Base-by-base conservation (phyloP, 306 rosid species). In the Potentilla sterilis region DNA sequence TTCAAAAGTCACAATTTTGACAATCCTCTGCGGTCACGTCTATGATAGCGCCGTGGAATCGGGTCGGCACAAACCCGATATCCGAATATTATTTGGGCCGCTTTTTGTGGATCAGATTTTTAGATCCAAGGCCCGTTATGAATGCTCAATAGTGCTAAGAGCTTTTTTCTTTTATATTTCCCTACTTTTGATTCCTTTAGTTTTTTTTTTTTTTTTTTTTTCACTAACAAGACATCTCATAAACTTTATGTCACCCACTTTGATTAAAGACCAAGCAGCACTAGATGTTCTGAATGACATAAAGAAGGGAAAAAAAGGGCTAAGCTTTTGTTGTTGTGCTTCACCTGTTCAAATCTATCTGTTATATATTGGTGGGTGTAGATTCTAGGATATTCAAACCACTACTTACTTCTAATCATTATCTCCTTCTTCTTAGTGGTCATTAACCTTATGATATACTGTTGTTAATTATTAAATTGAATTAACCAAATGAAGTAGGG, bases 361-460 rank as follows among this genome's bases (percentile, higher is more conserved):
- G 42, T 57, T 57, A 57, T n/a, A n/a, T n/a, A n/a, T 73, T 73
- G 76, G 54, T 73, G 67, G 65, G 55, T 43, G 46, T 73, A 73
- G 68, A 57, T 57, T 42, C 42, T 58, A 58, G 40, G 16, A 55
- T 73, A 73, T 58, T 40, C 54, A 73, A 4, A 61, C 41, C 77
- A 41, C 52, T 38, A 41, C 52, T 38, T 37, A 9, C 8, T 18
- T 51, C 41, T 51, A 67, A 71, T 11, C 42, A 9, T 52, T n/a
- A 35, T 13, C 47, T 35, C 22, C 4, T 35, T 52, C 65, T 62
- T 34, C 43, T 51, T 40, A 55, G 76, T 72, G 76, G 67, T 18
- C 63, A 51, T 70, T 48, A 69, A 8, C 73, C 24, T 70, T 70
- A 70, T 48, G 32, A 34, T 22, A 21, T 6, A 51, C 5, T 2